These are phyloP conservation scores for Ceratocystis papillata DNA, from an alignment of 2,329 filamentous ascomycete genomes.

Conservation along the genomic window DNA sequence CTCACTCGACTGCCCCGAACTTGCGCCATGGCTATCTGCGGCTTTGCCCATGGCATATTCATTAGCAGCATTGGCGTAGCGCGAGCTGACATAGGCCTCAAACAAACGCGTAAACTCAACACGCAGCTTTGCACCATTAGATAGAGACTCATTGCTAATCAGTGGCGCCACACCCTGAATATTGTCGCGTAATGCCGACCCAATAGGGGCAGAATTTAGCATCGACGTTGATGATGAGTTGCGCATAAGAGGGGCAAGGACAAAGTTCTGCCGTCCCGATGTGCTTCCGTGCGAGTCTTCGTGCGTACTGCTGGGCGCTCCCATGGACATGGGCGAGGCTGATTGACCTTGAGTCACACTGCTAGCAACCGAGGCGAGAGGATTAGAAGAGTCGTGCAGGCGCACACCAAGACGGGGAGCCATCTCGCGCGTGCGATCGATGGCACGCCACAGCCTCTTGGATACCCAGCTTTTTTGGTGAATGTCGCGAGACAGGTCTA, in stretches of 20 bases:
- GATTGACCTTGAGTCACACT: neutral
- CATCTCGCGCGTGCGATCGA: constrained; percentile 59
- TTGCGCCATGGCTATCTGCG: constrained; percentile 11
- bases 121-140: constrained; percentile 42
- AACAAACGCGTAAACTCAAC: constrained; percentile 44
- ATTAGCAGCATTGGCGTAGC: constrained; percentile 21
- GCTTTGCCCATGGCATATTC: constrained; percentile 14
- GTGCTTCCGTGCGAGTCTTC: constrained; percentile 18
- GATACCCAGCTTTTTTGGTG: constrained; percentile 61
- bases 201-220: constrained; percentile 20
- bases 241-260: constrained; percentile 21
- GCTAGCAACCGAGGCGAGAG: constrained; percentile 14
- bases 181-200: neutral
- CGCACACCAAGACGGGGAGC: constrained; percentile 56
- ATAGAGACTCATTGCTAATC: constrained; percentile 22
- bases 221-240: constrained; percentile 9
- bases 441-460: constrained; percentile 62
- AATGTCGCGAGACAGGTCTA: constrained; percentile 63
- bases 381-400: constrained; percentile 24
- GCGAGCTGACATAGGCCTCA: constrained; percentile 33
- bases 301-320: constrained; percentile 11
- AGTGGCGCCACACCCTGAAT: constrained; percentile 25
- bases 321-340: neutral
- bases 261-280: constrained; percentile 9
- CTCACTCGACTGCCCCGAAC: constrained; percentile 13